Percentiles rank a stretch among this genome's conserved stretches.
Evolutionary conservation across 805 yeast genomes (phyloP).

Genomic region (Candida loeiensis): DNA sequence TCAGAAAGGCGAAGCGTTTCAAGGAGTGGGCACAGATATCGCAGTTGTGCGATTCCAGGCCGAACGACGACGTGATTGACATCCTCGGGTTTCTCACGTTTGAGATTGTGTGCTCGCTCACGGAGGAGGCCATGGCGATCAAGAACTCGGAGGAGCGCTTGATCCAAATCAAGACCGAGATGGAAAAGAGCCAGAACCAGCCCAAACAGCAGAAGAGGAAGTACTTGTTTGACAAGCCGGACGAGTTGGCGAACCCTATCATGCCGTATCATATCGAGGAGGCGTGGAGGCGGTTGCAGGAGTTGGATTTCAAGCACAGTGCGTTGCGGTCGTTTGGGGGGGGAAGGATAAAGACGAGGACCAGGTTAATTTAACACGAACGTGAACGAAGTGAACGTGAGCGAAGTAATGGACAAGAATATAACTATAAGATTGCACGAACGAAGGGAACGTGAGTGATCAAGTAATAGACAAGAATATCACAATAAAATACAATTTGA

Average conservation of each 20-base stretch:
- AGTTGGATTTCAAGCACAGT: conserved; percentile 50
- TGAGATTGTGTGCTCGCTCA: conserved; percentile 91
- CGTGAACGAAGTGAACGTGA: too few species aligned
- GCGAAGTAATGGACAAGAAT: too few species aligned
- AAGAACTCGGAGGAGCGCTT: conserved; percentile 64
- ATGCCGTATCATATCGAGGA: conserved; percentile 79
- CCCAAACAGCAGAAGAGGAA: conserved; percentile 40
- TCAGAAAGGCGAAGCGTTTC: conserved; percentile 88
- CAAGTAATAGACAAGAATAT: too few species aligned
- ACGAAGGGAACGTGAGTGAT: too few species aligned
- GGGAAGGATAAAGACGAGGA: conserved; percentile 52
- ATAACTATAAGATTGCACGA: too few species aligned
- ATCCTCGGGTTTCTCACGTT: conserved; percentile 92
- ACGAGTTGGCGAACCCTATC: conserved; percentile 74
- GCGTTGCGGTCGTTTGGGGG: conserved; percentile 73
- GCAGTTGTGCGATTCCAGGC: conserved; percentile 80
- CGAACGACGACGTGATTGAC: conserved; percentile 95
- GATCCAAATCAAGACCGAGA: conserved; percentile 23
- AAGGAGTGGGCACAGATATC: conserved; percentile 94
- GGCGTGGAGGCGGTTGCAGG: conserved; percentile 82
- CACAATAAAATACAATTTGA: too few species aligned
- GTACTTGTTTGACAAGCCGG: conserved; percentile 82
- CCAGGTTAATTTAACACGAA: conserved; percentile 45
- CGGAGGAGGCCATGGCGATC: conserved; percentile 85
- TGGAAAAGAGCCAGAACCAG: conserved; percentile 21